Percentiles rank a stretch among this genome's conserved stretches.
Conservation (phyloP, 768 basidiomycete genomes). For the Tylopilus plumbeoviolaceoides region DNA sequence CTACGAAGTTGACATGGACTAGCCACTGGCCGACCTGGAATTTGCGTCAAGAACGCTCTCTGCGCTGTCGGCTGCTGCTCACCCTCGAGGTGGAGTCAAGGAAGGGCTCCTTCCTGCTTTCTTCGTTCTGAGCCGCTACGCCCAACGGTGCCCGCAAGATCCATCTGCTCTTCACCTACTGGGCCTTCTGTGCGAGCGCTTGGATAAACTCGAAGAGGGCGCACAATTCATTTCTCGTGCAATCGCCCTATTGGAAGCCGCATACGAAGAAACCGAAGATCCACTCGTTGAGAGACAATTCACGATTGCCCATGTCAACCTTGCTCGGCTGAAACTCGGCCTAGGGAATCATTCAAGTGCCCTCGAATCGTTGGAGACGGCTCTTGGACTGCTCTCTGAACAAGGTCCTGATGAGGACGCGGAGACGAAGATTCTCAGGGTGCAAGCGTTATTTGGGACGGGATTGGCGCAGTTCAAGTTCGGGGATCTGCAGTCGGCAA, state of each 20-base stretch:
- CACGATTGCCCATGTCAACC: slow-evolving; percentile 74
- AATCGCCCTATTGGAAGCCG: slow-evolving; percentile 72
- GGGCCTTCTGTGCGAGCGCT: slow-evolving; percentile 78
- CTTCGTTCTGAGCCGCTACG: slow-evolving; percentile 77
- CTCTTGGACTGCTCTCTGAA: slow-evolving; percentile 62
- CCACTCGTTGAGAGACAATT: slow-evolving; percentile 72
- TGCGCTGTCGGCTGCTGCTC: slow-evolving; percentile 24
- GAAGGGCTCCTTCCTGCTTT: slow-evolving; percentile 70
- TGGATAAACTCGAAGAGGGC: slow-evolving; percentile 67
- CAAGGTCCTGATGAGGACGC: slow-evolving; percentile 34
- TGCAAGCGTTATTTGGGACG: slow-evolving; percentile 64
- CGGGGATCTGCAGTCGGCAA: slow-evolving; percentile 56
- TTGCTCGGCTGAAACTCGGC: slow-evolving; percentile 74
- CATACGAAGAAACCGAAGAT: slow-evolving; percentile 87
- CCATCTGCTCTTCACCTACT: slow-evolving; percentile 77
- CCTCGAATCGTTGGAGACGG: slow-evolving; percentile 66
- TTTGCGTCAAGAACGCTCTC: slow-evolving; percentile 61
- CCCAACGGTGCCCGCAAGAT: slow-evolving; percentile 61
- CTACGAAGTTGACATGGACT: slow-evolving; percentile 11
- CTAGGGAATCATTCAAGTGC: slow-evolving; percentile 55
- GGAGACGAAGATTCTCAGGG: slow-evolving; percentile 42
- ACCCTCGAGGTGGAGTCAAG: slow-evolving; percentile 18
- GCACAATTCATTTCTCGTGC: slow-evolving; percentile 53
- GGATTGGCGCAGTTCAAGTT: slow-evolving; percentile 70
- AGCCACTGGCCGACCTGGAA: slow-evolving; percentile 83